Base-by-base conservation (phyloP, 148 eudicot genomes). In the Rhododendron kiyosumense region DNA sequence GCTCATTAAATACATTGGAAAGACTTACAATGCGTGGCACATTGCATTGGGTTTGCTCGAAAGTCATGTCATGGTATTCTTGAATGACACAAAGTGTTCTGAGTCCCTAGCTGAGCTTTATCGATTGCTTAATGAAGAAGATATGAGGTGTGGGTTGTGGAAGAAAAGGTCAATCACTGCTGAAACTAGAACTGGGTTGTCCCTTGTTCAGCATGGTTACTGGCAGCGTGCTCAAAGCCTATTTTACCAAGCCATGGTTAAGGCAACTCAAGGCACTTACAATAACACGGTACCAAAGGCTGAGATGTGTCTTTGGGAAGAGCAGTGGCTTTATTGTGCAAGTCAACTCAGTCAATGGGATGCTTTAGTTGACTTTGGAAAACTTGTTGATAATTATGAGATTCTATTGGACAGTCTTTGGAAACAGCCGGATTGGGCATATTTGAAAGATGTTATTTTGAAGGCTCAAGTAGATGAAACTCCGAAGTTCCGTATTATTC, bases 231-330 rank as follows among this genome's bases (percentile, higher is more conserved):
- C 98, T 84, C 98, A 97, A 83, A 93, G 96, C 87, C 95, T 97
- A 83, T 95, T 97, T 87, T 94, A 97, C 88, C 98, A 95, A 89
- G 99, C 98, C 83, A 97, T 95, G 99, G 90, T 93, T 46, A 97
- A 95, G 92, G 98, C 98, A 86, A 97, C 98, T 75, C 99, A 97
- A 85, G 99, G 99, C 65, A 95, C 98, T 52, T 97, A 95, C 85
- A 97, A 94, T 85, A 93, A 94, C 89, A 95, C 95, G 54, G 99
- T 97, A 75, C 99, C 98, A 17, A 97, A 97, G 91, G 98, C 98
- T 85, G 99, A 97, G 90, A 97, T 97, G 99, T 97, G 98, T 86
- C 96, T 95, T 84, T 97, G 99, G 99, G 99, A 97, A 90, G 98
- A 97, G 87, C 99, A 97, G 87, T 97, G 99, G 99, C 93, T 95